A percentile compares a stretch with the other conserved stretches of the same genome.
Evolutionary conservation across 805 yeast species (phyloP).

Genomic region (Hanseniaspora lachancei): DNA sequence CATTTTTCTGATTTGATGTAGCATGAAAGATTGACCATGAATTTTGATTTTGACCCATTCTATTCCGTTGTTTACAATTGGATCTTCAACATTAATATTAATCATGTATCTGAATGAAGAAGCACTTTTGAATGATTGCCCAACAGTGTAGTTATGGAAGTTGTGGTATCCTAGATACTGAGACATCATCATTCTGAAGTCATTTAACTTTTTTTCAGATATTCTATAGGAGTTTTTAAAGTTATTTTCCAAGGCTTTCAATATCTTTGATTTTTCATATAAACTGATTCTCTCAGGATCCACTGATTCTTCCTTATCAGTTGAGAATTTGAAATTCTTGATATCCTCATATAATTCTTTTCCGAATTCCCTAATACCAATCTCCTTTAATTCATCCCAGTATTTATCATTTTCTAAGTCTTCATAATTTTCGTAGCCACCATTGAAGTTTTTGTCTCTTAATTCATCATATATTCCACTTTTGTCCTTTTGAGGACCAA

Average conservation of each 20-base stretch:
- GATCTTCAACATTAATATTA: slow-evolving; percentile 63
- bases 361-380: slow-evolving; percentile 26
- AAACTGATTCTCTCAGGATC: slow-evolving; percentile 22
- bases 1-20: slow-evolving; percentile 97
- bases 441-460: slow-evolving; percentile 25
- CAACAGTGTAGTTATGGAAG: slow-evolving; percentile 77
- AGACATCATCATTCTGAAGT: slow-evolving; percentile 55
- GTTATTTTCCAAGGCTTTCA: slow-evolving; percentile 51
- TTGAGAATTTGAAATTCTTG: slow-evolving; percentile 18
- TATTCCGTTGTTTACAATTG: slow-evolving; percentile 81
- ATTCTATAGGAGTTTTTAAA: slow-evolving; percentile 60
- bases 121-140: slow-evolving; percentile 71
- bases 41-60: slow-evolving; percentile 94
- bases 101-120: slow-evolving; percentile 78
- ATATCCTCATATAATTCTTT: slow-evolving; percentile 22
- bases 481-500: slow-evolving; percentile 78
- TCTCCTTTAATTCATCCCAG: slow-evolving; percentile 46
- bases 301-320: slow-evolving; percentile 16
- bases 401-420: slow-evolving; percentile 62
- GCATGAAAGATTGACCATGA: slow-evolving; percentile 96
- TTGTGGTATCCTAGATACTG: slow-evolving; percentile 79
- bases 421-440: slow-evolving; percentile 9
- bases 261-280: slow-evolving; percentile 33
- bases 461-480: slow-evolving; percentile 44
- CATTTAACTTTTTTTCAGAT: slow-evolving; percentile 44